These are phyloP conservation scores for Trametes cingulata DNA, from an alignment of 768 basidiomycete genomes.

Conservation along the genomic window DNA sequence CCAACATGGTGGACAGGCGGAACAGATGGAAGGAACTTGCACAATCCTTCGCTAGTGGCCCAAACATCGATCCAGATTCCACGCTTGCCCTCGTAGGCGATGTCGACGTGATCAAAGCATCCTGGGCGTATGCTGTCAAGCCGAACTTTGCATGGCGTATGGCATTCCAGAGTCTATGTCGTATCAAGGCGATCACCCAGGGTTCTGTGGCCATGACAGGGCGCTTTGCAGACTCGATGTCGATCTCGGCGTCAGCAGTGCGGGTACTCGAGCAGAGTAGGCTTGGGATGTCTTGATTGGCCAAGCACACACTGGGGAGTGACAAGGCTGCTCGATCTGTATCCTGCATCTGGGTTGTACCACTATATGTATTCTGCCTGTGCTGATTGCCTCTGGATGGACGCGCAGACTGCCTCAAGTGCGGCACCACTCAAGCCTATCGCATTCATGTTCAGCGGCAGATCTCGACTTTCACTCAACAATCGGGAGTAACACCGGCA, in stretches of 20 bases:
- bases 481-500: too few relatives aligned
- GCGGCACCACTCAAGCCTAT: too few relatives aligned
- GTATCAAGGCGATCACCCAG: slow-evolving; percentile 53
- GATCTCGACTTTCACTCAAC: too few relatives aligned
- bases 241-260: slow-evolving; percentile 10
- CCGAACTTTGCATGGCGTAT: slow-evolving; percentile 51
- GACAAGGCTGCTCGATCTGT: too few relatives aligned
- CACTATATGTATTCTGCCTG: too few relatives aligned
- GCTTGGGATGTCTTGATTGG: slow-evolving; percentile 2
- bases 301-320: too few relatives aligned
- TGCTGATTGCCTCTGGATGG: too few relatives aligned
- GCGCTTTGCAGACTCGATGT: slow-evolving; percentile 24
- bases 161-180: slow-evolving; percentile 53
- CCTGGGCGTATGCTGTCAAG: slow-evolving; percentile 47
- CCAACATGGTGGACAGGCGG: not conserved
- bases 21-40: slow-evolving; percentile 10
- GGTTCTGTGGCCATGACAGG: slow-evolving; percentile 14
- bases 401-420: too few relatives aligned
- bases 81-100: not conserved
- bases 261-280: slow-evolving; percentile 19
- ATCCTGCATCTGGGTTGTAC: too few relatives aligned
- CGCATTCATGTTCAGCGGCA: too few relatives aligned
- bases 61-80: not conserved
- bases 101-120: slow-evolving; percentile 34
- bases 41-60: slow-evolving; percentile 11